Base-by-base conservation (phyloP, 2,329 filamentous ascomycete genomes). In the Microdochium paspali region DNA sequence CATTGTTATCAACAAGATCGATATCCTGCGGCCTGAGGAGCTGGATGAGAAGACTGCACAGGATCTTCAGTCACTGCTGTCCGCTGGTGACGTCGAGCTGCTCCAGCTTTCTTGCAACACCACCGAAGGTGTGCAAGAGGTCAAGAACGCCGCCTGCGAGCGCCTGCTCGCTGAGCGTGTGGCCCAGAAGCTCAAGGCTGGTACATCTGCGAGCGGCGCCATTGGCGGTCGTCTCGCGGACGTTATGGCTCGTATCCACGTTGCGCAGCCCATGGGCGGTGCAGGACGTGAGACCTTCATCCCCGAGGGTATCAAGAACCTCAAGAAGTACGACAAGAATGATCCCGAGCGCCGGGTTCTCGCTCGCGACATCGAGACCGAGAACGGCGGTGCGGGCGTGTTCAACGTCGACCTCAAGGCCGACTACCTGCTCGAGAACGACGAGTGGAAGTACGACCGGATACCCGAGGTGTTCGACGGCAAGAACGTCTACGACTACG, bases 1-100 rank as follows among this genome's bases (percentile, higher is more conserved):
- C 65, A 79, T 98, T 49, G 88, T 97, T 49, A 79, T 97, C 70
- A 98, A 98, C 83, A 98, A 98, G 77, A 96, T 96, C 56, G 93
- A 98, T 66, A 80, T 97, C 50, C 81, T 85, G 62, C 80, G 83
- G 50, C 90, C 90, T 1, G 89, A 95, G 61, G 90, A 97, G 61
- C 72, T 98, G 31, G 86, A 93, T 54, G 71, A 80, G 6, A 87
- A 87, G 57, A 82, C 84, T 23, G 85, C 91, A 63, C 79, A 82
- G 47, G 79, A 91, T 61, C 72, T 98, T 39, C 81, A 95, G 62
- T 72, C 79, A 24, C 79, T 98, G 53, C 73, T 93, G 50, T 93
- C 93, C 68, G 80, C 87, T 44, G 86, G 86, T 47, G 90, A 95
- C 62, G 89, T 97, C 9, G 91, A 97, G 71, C 74, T 97, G 65